Percentiles rank a stretch among this genome's conserved stretches.
phyloP scores from a whole-genome alignment of 1,284 basidiomycete species.

The Marasmius fiardii region DNA sequence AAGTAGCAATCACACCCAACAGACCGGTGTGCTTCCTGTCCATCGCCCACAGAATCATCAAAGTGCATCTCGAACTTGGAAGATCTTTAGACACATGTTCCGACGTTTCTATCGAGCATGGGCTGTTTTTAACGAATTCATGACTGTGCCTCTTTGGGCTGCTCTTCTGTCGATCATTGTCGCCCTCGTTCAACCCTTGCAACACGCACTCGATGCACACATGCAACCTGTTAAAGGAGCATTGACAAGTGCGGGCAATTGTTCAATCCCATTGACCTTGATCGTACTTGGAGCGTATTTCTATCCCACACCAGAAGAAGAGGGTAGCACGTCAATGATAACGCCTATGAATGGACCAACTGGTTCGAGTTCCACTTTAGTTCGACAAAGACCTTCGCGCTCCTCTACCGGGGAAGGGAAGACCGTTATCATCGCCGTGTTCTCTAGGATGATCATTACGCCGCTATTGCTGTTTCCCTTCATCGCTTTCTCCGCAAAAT shows the following conservation, averaged over 20 bases:
- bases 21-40: not conserved
- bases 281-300: constrained; percentile 95
- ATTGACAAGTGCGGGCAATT: constrained; percentile 69
- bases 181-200: constrained; percentile 75
- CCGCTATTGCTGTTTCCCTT: constrained; percentile 77
- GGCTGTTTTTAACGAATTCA: constrained; percentile 65
- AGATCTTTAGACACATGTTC: constrained; percentile 27
- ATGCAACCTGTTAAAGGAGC: constrained; percentile 73
- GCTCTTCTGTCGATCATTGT: constrained; percentile 79
- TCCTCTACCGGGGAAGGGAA: constrained; percentile 61
- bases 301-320: constrained; percentile 39
- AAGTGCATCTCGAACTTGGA: constrained; percentile 15
- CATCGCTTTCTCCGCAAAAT: constrained; percentile 60
- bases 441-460: constrained; percentile 83
- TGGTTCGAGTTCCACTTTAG: constrained; percentile 31
- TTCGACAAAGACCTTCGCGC: constrained; percentile 38
- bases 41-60: not conserved
- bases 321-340: constrained; percentile 6
- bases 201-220: constrained; percentile 61
- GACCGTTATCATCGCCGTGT: constrained; percentile 78
- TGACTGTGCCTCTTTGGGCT: constrained; percentile 86
- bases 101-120: constrained; percentile 29
- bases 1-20: not conserved
- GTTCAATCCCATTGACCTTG: constrained; percentile 86
- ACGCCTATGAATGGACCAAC: constrained; percentile 3